Evolutionary conservation across 371 early-diverging fungal species (phyloP).

Genomic region (Mortierella sp.): DNA sequence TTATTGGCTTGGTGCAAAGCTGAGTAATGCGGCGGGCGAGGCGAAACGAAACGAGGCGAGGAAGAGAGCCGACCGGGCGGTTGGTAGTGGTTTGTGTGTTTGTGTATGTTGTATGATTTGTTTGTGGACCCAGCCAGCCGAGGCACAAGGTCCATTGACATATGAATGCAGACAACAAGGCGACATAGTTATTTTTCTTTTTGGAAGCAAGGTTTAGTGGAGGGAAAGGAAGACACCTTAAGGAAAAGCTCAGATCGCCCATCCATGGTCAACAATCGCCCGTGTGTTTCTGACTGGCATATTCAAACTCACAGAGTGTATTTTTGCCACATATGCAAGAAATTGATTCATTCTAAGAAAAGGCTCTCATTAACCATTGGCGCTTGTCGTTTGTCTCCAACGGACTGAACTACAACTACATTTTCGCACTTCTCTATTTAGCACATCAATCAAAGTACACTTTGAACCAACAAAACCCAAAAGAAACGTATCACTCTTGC

Average conservation of each 20-base stretch:
- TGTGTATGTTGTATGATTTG: not conserved
- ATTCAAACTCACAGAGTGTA: too few relatives aligned
- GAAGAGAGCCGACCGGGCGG: slow-evolving; percentile 4
- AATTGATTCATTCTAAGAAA: too few relatives aligned
- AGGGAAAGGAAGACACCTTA: not conserved
- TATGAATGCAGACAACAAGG: slow-evolving; percentile 9
- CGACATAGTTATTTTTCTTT: not conserved
- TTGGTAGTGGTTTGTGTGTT: not conserved
- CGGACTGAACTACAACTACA: too few relatives aligned
- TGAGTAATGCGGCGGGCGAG: not conserved
- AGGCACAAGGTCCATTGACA: not conserved
- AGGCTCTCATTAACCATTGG: too few relatives aligned
- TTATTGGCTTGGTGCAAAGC: not conserved
- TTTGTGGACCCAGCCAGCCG: slow-evolving; percentile 3
- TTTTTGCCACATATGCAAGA: not conserved
- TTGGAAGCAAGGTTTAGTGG: not conserved
- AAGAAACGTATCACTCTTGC: too few relatives aligned
- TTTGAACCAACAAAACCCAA: too few relatives aligned
- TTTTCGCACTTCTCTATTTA: too few relatives aligned
- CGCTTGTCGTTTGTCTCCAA: too few relatives aligned
- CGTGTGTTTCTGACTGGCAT: too few relatives aligned
- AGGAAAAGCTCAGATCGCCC: not conserved
- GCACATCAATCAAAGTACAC: too few relatives aligned
- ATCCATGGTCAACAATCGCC: not conserved
- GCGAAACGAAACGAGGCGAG: not conserved